Evolutionary conservation across 2,329 filamentous ascomycete genomes (phyloP), one percentile per base, ranked within the genome.

Genomic region (Dactylonectria macrodidyma): DNA sequence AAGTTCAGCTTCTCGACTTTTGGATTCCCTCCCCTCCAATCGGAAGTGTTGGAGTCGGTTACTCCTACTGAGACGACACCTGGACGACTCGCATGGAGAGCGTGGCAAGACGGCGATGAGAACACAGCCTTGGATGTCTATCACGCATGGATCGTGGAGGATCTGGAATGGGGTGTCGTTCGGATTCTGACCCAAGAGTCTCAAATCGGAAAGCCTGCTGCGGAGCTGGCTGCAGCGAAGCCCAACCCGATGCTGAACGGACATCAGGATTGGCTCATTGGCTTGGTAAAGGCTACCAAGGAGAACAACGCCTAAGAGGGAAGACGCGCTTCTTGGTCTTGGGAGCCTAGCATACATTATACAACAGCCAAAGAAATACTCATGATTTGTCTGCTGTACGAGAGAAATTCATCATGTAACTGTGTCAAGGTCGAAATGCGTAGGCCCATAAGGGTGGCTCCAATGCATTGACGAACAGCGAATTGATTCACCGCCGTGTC

Each of bases 201-300:
- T 38, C 77, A 78, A 54, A 72, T 78, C 46, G 76, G 77, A 11
- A 71, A 74, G 50, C 71, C 72, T 1, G 75, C 72, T 14, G 65
- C 52, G 11, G 48, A 73, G 38, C 41, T 76, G 59, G 62, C 75
- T 4, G 65, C 52, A 2, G 62, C 38, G 3, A 77, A 71, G 64
- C 76, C 74, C 0, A 78, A 77, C 56, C 69, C 66, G 22, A 78
- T 78, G 73, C 44, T 78, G 34, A 66, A 74, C 14, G 76, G 74
- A 6, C 76, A 78, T 48, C 77, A 78, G 66, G 70, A 77, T 59
- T 78, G 76, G 77, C 52, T 78, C 41, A 72, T 77, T 26, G 75
- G 75, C 3, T 59, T 78, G 62, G 65, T 70, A 10, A 71, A 59
- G 19, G 58, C 48, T 19, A 62, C 68, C 3, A 69, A 51, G 51